Evolutionary conservation across 371 early-diverging fungal species (phyloP), one percentile per base, ranked within the genome.

Genomic region (Amoeboaphelidium occidentale): DNA sequence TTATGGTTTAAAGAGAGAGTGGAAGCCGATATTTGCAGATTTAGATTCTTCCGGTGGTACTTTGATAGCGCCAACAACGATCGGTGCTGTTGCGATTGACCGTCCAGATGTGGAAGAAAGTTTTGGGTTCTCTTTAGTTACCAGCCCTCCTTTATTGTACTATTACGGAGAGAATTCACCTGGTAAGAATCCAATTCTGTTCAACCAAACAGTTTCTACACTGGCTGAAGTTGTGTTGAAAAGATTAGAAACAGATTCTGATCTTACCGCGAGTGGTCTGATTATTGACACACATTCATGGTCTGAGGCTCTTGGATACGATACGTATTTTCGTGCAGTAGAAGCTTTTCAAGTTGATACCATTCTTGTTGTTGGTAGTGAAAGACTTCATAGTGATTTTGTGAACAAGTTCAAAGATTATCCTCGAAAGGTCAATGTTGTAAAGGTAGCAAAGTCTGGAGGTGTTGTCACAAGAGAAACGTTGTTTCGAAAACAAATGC

Each of bases 371-470:
- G 63, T 94, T 17, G 93, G 90, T 2, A 81, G 88, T 54, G 96
- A 94, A 57, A 70, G 90, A 50, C 65, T 94, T 42, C 86, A 79
- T 64, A 84, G 84, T 53, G 79, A 84, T 45, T 71, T 91, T 63
- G 62, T 61, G 2, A 61, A 71, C 12, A 61, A 74, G 4, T 68
- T 70, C 27, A 58, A 55, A 22, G 61, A 67, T 43, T 58, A 63
- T n/a, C 39, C 6, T 32, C 20, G 58, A 1, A 59, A 58, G 6
- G 59, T 88, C 0, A 59, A 72, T 0, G 74, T 91, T 17, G 60
- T 89, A 43, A 91, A 87, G 56, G 63, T 92, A 22, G 63, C 81
- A 1, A 91, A 90, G 56, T 85, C 89, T 0, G 96, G 93, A 28
- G 96, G 96, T 45, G 88, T 85, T 0, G 93, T 90, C 1, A 74